Base-by-base conservation (phyloP, 169 alveolate species). In the Plasmodium sp. region DNA sequence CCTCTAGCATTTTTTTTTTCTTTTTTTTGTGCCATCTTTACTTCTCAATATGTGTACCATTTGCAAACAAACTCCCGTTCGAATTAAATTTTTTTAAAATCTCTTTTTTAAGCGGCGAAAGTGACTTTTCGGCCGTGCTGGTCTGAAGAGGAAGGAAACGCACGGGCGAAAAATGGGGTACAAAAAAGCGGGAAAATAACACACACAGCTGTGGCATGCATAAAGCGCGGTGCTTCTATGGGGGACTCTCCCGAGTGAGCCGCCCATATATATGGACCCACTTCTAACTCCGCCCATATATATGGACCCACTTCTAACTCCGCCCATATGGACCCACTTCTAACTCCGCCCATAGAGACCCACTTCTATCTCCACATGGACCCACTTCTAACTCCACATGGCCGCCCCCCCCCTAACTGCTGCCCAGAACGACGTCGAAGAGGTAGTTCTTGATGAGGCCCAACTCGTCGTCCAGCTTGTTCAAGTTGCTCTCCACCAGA, bases 381-480 rank as follows among this genome's bases (percentile, higher is more conserved):
- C 27, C 27, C 27, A 22, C 27, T 22, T 22, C 33, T 67, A 27
- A 12, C 39, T 67, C n/a, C n/a, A n/a, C n/a, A n/a, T n/a, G n/a
- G n/a, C n/a, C n/a, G n/a, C 54, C 14, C 9, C 10, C 22, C 74
- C 14, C 74, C 33, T 67, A 27, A 12, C 39, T 67, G 77, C 41
- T 67, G 4, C 39, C 33, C 67, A 90, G 43, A 58, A 90, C 36
- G 14, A 36, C 67, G 56, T 90, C 73, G 14, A 36, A 90, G 45
- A 90, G 16, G 31, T 80, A 80, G 18, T 22, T 58, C 62, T 90
- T 90, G 10, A 79, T 58, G 34, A 80, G 4, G 9, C 41, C 39
- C 14, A 90, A 74, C 14, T 80, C 83, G 22, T 27, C 73, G 22
- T 90, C 80, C 51, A 90, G 58, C 72, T 56, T 43, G 22, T 90